Evolutionary conservation across 2,329 filamentous ascomycete species (phyloP), one percentile per base, ranked within the genome.

Genomic region (Paraphaeosphaeria minitans): DNA sequence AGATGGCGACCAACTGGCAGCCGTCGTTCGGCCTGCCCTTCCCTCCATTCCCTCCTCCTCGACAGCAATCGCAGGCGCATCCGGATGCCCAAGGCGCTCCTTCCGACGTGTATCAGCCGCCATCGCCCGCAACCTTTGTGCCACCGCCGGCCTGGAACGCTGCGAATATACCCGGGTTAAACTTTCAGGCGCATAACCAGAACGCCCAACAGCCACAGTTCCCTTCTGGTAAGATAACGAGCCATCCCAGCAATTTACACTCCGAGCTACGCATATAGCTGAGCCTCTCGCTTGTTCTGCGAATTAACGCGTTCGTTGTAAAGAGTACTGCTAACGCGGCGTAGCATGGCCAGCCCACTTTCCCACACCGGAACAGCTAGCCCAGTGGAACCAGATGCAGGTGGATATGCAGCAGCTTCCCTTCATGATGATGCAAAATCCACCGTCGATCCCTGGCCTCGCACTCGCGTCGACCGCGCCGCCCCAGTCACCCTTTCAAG

Each of bases 1-100:
- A 33, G 29, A 75, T 75, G 73, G 71, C 71, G 16, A 71, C 68
- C 65, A 68, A 73, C 61, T 67, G 66, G 52, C 71, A 68, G 55
- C 70, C 68, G 13, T 64, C 60, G 16, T 69, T 66, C 54, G 64
- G 68, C 58, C 52, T 66, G 56, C 66, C 68, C 54, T 68, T 72
- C 49, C 61, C 61, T 35, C 47, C 54, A 14, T 66, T 61, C 33
- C 64, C 66, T 13, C 65, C 48, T 10, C 47, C 60, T 10, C 64
- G 56, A 50, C 63, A 56, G 39, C 58, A 37, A 35, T 58, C 43
- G 21, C 48, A 43, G 12, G 35, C 46, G 9, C 63, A 60, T n/a
- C 53, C 49, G 8, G 42, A 58, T 16, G 24, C 27, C 3, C 60
- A 58, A 12, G 53, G 55, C 42, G 54, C 35, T 37, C 52, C 64